phyloP scores from a whole-genome alignment of 371 early-diverging fungal genomes.

The Mortierella polycephala region DNA sequence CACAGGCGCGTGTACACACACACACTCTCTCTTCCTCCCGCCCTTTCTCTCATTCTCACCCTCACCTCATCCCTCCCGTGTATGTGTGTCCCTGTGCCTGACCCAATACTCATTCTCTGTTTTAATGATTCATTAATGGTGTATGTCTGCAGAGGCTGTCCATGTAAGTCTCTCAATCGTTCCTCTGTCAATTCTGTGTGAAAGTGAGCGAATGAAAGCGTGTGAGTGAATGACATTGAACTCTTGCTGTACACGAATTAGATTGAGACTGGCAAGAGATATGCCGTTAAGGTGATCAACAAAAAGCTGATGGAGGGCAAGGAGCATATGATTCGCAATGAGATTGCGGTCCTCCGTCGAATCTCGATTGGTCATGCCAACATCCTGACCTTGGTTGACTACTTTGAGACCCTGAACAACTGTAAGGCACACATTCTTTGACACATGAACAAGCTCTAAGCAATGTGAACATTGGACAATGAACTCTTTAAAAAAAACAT shows the following conservation, averaged over 20 bases:
- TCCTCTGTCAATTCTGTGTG: neutral
- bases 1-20: neutral
- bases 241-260: slow-evolving; percentile 23
- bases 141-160: slow-evolving; percentile 49
- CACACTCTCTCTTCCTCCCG: neutral
- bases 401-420: slow-evolving; percentile 93
- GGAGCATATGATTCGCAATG: slow-evolving; percentile 92
- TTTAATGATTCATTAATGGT: too few species aligned
- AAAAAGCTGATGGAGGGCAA: slow-evolving; percentile 89
- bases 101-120: neutral
- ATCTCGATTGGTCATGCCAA: slow-evolving; percentile 90
- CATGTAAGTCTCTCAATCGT: slow-evolving; percentile 47
- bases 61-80: neutral
- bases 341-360: slow-evolving; percentile 85
- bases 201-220: too few species aligned
- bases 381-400: slow-evolving; percentile 87
- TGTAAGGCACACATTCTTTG: slow-evolving; percentile 58
- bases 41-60: neutral
- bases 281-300: slow-evolving; percentile 93
- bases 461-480: neutral
- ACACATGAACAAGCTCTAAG: too few species aligned
- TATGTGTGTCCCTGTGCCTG: neutral
- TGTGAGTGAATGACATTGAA: too few species aligned
- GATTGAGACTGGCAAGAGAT: slow-evolving; percentile 86
- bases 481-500: neutral